Evolutionary conservation across 2,329 filamentous ascomycete genomes (phyloP).

Genomic region (Colletotrichum brevisporum): DNA sequence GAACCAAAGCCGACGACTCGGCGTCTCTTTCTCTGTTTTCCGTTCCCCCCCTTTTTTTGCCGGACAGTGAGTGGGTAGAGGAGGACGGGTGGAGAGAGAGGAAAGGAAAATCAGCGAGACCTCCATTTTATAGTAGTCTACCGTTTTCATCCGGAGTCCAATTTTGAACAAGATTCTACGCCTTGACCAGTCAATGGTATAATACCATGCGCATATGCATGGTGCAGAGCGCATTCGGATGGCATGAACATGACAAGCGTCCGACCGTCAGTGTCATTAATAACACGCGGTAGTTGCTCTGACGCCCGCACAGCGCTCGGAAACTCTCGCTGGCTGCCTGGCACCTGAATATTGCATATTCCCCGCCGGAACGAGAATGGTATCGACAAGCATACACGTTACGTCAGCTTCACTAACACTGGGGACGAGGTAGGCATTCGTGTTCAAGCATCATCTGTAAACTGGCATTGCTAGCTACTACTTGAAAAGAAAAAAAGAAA

Average conservation of each 20-base stretch:
- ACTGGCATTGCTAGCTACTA: conserved; percentile 31
- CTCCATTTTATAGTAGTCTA: conserved; percentile 10
- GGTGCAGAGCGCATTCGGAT: neutral
- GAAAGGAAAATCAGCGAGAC: conserved; percentile 26
- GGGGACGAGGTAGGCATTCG: no score
- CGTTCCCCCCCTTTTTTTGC: conserved; percentile 11
- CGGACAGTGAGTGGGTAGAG: neutral
- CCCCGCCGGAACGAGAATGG: no score
- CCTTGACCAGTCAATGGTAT: neutral
- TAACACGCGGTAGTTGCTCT: no score
- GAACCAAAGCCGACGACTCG: conserved; percentile 7
- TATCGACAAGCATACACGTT: no score
- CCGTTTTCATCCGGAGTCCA: conserved; percentile 10
- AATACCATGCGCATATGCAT: neutral
- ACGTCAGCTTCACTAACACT: no score
- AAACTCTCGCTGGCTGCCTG: no score
- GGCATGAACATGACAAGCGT: conserved; percentile 3
- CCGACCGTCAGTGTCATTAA: neutral
- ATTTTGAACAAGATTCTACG: conserved; percentile 1
- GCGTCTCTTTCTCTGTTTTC: neutral
- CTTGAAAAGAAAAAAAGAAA: conserved; percentile 22
- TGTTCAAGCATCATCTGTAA: conserved; percentile 25
- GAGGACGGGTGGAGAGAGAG: neutral
- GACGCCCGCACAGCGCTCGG: no score
- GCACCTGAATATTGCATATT: no score